A percentile compares a stretch with the other conserved stretches of the same genome.
These are phyloP conservation scores for Candida sp. DNA, from an alignment of 1,139 yeast genomes.

Conservation along the genomic window DNA sequence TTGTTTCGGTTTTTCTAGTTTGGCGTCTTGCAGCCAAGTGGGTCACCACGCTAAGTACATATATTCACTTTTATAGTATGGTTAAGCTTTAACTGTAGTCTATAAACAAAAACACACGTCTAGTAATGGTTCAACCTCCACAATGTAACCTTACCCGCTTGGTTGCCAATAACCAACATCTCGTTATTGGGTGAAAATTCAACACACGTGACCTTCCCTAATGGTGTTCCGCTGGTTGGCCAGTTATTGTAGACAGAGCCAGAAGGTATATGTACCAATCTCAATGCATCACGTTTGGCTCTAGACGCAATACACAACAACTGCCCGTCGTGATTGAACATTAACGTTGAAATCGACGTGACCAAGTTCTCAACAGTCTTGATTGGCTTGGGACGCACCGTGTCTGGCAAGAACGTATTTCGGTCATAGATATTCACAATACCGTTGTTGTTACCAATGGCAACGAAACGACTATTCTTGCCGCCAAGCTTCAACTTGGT, in stretches of 20 bases:
- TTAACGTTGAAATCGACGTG: slow-evolving; percentile 76
- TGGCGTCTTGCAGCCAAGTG: not conserved
- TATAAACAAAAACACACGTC: not conserved
- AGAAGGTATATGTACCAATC: slow-evolving; percentile 87
- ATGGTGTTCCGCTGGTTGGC: slow-evolving; percentile 98
- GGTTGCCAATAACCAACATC: slow-evolving; percentile 89
- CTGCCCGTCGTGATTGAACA: slow-evolving; percentile 90
- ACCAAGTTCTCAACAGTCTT: slow-evolving; percentile 79
- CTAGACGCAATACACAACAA: slow-evolving; percentile 84
- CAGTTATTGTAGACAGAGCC: slow-evolving; percentile 90
- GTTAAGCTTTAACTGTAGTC: too few relatives aligned
- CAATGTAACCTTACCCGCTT: slow-evolving; percentile 86
- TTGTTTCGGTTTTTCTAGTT: not conserved
- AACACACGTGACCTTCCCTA: slow-evolving; percentile 89
- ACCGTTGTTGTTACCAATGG: slow-evolving; percentile 90
- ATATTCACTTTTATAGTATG: too few relatives aligned
- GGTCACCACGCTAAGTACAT: not conserved
- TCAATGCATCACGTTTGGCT: slow-evolving; percentile 84
- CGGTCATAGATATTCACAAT: slow-evolving; percentile 88
- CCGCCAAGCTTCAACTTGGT: slow-evolving; percentile 85
- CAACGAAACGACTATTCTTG: slow-evolving; percentile 78
- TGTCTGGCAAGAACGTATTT: slow-evolving; percentile 21
- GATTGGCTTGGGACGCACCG: slow-evolving; percentile 40
- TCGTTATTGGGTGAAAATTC: slow-evolving; percentile 83
- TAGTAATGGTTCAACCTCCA: slow-evolving; percentile 88